phyloP scores from a whole-genome alignment of 202 grass and related monocot genomes.

The Schoenoplectus tabernaemontani region DNA sequence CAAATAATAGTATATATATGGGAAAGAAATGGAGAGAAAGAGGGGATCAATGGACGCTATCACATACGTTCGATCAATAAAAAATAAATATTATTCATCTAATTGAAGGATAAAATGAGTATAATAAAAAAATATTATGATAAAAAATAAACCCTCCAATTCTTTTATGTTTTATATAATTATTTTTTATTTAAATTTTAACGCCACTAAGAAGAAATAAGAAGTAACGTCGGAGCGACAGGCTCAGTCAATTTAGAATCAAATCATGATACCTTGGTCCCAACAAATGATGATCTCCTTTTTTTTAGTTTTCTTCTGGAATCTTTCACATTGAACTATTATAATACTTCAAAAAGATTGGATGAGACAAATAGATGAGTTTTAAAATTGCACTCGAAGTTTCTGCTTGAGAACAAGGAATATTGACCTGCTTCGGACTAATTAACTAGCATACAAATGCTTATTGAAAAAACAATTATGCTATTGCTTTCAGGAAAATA shows the following conservation, averaged over 20 bases:
- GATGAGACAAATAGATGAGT: conserved; percentile 2
- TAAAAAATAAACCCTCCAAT: too few relatives aligned
- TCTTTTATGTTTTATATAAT: not conserved
- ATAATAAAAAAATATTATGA: too few relatives aligned
- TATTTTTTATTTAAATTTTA: not conserved
- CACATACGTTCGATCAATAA: too few relatives aligned
- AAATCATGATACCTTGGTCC: conserved; percentile 4
- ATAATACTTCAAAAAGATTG: not conserved
- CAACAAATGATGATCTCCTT: conserved; percentile 3
- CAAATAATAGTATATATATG: too few relatives aligned
- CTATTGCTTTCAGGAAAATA: not conserved
- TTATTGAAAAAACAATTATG: not conserved
- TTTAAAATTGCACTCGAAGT: not conserved
- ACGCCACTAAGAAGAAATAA: not conserved
- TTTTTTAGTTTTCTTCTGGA: not conserved
- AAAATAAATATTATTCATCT: too few relatives aligned
- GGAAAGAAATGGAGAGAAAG: too few relatives aligned
- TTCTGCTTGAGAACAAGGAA: not conserved
- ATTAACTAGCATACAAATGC: too few relatives aligned
- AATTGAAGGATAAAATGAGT: too few relatives aligned
- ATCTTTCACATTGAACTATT: not conserved
- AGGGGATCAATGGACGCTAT: too few relatives aligned
- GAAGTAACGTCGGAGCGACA: not conserved
- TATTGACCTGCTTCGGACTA: not conserved
- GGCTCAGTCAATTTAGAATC: not conserved